phyloP scores from a whole-genome alignment of 352 stramenopile genomes.

The Phytophthora kernoviae region DNA sequence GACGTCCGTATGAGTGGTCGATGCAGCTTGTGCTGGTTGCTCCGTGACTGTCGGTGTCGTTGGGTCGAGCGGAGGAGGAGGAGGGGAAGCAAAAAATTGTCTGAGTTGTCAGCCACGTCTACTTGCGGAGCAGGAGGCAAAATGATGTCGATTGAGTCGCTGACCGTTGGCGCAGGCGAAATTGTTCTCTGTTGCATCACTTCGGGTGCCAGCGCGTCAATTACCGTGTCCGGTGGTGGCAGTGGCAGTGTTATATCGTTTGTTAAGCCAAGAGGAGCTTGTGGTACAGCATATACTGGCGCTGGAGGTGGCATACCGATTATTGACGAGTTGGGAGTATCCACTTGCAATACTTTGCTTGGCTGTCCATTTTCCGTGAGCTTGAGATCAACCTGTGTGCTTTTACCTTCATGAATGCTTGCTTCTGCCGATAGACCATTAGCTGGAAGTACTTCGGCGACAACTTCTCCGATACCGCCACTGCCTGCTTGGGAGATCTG shows the following conservation, averaged over 20 bases:
- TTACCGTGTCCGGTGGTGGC: background rate
- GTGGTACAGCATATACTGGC: conserved; percentile 3
- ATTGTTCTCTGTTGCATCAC: background rate
- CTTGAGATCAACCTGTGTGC: background rate
- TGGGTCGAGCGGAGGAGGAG: conserved; percentile 23
- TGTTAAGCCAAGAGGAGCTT: background rate
- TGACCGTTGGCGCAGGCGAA: too few relatives aligned
- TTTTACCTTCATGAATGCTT: background rate
- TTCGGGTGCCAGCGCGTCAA: background rate
- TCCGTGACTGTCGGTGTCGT: conserved; percentile 1
- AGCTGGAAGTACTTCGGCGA: background rate
- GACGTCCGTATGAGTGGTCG: conserved; percentile 45
- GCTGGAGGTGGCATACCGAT: conserved; percentile 14
- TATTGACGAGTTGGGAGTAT: background rate
- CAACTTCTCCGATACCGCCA: conserved; percentile 13
- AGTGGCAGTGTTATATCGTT: background rate
- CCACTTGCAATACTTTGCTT: background rate
- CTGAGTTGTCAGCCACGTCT: background rate
- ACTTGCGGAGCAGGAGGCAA: background rate
- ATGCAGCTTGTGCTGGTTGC: background rate
- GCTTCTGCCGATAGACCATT: too few relatives aligned
- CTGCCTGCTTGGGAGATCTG: conserved; percentile 23
- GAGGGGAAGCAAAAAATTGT: conserved; percentile 5
- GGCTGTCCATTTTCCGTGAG: background rate
- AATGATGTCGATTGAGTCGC: too few relatives aligned